Base-by-base conservation (phyloP, 1,139 yeast species). In the Saccharomyces hybrid region DNA sequence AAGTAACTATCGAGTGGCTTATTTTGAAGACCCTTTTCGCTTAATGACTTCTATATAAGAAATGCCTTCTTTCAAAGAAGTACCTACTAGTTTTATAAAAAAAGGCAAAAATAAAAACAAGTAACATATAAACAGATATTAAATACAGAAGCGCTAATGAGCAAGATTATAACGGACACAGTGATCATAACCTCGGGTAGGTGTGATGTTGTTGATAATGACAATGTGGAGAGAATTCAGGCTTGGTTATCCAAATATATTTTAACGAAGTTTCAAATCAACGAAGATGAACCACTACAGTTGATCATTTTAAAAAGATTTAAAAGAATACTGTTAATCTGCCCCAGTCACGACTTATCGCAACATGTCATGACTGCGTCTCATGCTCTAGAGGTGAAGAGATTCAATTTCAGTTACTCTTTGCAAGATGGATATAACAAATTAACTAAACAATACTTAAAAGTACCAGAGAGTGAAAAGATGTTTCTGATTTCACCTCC, bases 401-500 rank as follows among this genome's bases (percentile, higher is more conserved):
- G 53, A 3, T 32, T 58, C 46, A 47, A 49, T 11, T 60, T 62
- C 48, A 53, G 28, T 51, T 63, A 62, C 53, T 59, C 69, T 2
- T 29, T 59, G 24, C 48, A 65, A 4, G 60, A 65, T 47, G 63
- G 65, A 14, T 24, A 34, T 6, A 34, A 27, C 9, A 55, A 57
- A 44, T 48, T 57, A 14, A 55, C 61, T 5, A 62, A 55, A 42
- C 60, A 64, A 26, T 67, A 68, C 52, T 58, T 73, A 21, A 52
- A 66, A 53, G 61, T 73, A 9, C 77, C 77, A 3, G 60, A 62
- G 49, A 59, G 66, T 47, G 61, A 65, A 9, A 63, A 67, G 50
- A 57, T 71, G 65, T 73, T 72, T 55, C 57, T 73, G 51, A 68
- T 73, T 5, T 72, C 76, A 0, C 77, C 77, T 7, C 77, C 77